Evolutionary conservation across 306 rosid genomes (phyloP), one percentile per base, ranked within the genome.

Genomic region (Lathyrus oleraceus): DNA sequence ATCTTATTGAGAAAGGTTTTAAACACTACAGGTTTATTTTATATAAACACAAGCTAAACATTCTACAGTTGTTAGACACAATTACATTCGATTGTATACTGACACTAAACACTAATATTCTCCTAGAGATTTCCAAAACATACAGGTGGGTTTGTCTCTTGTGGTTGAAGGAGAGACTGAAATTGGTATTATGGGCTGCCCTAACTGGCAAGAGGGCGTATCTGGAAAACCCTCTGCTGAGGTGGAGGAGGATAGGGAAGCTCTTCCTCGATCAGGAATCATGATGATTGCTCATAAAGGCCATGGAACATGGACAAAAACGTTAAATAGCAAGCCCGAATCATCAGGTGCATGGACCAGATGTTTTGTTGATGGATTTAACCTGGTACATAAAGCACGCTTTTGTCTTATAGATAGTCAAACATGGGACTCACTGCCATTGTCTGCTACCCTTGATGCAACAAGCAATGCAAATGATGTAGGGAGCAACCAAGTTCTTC

Each of bases 71-170:
- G 28, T 36, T 61, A 61, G 52, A 40, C 20, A 20, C 51, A 63
- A 20, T 49, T 40, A 63, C 21, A 64, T 11, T 21, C 14, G 39
- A 64, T 40, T 64, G 39, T 13, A 64, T 43, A 21, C 53, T 42
- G 69, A 42, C 38, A 42, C 53, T 13, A 42, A 7, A 20, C 69
- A 40, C 69, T 63, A 42, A 63, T 63, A 63, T 52, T 36, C 61
- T 61, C 59, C 61, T 13, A 73, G 42, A 20, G 44, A 57, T 61
- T 63, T 66, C 38, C 30, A 13, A 17, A 71, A 70, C n/a, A 38
- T 76, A 69, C 82, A 90, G 96, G 98, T 88, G 45, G 97, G 98
- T 67, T 84, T 91, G 96, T 91, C 97, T 48, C 95, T 91, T 51
- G 88, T 87, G 72, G 96, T 94, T 74, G 97, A 91, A 36, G 92